Base-by-base conservation (phyloP, 2,329 filamentous ascomycete species). In the Rachicladosporium sp. region DNA sequence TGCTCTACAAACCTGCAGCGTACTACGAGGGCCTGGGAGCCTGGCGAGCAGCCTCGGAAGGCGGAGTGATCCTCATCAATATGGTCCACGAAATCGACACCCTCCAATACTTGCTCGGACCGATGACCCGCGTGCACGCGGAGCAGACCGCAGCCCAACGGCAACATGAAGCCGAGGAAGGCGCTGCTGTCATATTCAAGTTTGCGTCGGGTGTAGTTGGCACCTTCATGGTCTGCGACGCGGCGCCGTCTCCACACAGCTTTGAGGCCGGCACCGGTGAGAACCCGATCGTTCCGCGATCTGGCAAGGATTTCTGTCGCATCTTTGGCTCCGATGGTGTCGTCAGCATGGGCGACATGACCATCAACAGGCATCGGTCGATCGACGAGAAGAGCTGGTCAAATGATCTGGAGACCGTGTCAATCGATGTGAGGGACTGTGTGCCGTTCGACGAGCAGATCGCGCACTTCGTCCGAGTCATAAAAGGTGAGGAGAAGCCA, bases 81-180 rank as follows among this genome's bases (percentile, higher is more conserved):
- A 56, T 78, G 33, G 66, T 77, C 10, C 74, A 78, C 48, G 74
- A 78, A 36, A 58, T 78, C 31, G 74, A 78, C 43, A 56, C 76
- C 0, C 57, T 78, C 11, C 73, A 76, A 35, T 68, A 70, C 52
- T 56, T 77, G 1, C 64, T 78, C 19, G 72, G 73, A 0, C 66
- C 70, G 0, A 70, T 78, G 15, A 50, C 51, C 0, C 59, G 67
- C 0, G 67, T 77, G 0, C 66, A 69, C 29, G 73, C 70, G 0
- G 69, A 77, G 46, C 56, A 61, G 36, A 67, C 62, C 0, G 35
- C 51, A 0, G 63, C 67, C 0, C 65, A 66, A 29, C 61, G 74
- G 1, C 57, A 58, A 0, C 65, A 69, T 40, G 59, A 63, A 2
- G 73, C 67, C 0, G 73, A 78, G 41, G 74, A 78, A 48, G 73